Conservation (phyloP, 139 green algal genomes). For the Haematococcus lacustris region DNA sequence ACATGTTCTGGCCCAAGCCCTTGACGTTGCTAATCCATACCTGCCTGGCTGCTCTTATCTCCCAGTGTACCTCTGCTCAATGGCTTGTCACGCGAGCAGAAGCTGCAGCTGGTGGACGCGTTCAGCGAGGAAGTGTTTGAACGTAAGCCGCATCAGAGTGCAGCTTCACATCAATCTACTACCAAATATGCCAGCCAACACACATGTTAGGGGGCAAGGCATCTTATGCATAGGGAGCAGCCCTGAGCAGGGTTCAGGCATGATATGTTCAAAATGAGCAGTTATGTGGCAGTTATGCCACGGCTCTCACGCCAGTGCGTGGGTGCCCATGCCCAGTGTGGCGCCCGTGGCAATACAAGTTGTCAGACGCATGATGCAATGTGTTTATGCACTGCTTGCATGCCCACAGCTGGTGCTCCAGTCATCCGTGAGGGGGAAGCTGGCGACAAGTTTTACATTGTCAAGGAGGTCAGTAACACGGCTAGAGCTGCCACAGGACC, state of each 20-base stretch:
- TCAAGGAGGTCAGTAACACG: constrained; percentile 61
- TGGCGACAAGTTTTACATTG: constrained; percentile 89
- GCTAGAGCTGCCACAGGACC: background rate
- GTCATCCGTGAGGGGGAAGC: constrained; percentile 63
- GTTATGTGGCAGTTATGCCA: background rate
- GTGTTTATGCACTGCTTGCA: background rate
- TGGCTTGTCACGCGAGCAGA: constrained; percentile 55
- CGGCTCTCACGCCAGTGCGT: background rate
- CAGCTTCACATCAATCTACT: background rate
- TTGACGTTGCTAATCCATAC: too few species aligned
- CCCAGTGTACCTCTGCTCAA: constrained; percentile 70
- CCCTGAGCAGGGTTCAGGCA: background rate
- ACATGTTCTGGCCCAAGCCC: too few species aligned
- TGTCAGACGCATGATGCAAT: too few species aligned
- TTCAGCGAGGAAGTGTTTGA: constrained; percentile 58
- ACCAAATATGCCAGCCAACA: too few species aligned
- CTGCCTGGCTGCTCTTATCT: too few species aligned
- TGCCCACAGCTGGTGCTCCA: background rate
- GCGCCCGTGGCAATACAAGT: background rate
- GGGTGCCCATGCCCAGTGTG: background rate
- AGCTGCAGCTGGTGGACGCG: constrained; percentile 63
- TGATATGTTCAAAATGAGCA: background rate
- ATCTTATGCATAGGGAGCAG: too few species aligned
- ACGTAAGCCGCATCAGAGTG: constrained; percentile 1
- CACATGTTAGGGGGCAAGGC: too few species aligned